phyloP scores from a whole-genome alignment of 306 rosid genomes.

The Quercus wislizeni region DNA sequence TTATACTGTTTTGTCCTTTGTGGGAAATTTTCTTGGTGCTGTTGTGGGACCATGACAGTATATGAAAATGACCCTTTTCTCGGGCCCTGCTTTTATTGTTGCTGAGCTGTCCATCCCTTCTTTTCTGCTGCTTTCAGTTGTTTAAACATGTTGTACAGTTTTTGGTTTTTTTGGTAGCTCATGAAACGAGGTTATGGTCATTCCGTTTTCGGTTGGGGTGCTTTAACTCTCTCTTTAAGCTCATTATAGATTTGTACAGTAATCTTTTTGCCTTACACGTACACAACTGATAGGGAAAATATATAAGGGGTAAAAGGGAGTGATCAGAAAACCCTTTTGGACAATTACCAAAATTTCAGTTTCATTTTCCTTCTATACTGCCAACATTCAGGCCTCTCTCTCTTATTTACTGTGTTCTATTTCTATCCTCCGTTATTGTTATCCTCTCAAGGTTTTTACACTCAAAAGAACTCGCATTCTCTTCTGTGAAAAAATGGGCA shows the following conservation, averaged over 20 bases:
- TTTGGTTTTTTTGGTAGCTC: constrained; percentile 25
- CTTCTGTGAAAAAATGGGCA: constrained; percentile 47
- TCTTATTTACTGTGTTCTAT: constrained; percentile 13
- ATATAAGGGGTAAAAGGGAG: constrained; percentile 11
- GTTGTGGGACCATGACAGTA: background rate
- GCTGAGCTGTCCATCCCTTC: constrained; percentile 4
- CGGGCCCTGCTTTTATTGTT: background rate
- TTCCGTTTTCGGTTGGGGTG: background rate
- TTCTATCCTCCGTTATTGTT: constrained; percentile 19
- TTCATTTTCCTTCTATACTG: constrained; percentile 33
- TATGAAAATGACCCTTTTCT: too few relatives aligned
- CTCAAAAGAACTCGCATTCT: constrained; percentile 22
- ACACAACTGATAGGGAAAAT: constrained; percentile 14
- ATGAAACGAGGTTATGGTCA: constrained; percentile 30
- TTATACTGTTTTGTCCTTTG: background rate
- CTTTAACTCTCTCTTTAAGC: background rate
- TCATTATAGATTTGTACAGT: background rate
- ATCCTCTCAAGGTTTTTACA: constrained; percentile 33
- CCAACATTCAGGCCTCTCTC: constrained; percentile 27
- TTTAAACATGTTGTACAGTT: constrained; percentile 17
- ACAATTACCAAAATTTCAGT: constrained; percentile 40
- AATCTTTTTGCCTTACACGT: constrained; percentile 14
- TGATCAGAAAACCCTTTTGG: constrained; percentile 16
- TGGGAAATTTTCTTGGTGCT: constrained; percentile 6
- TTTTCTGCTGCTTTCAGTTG: constrained; percentile 4